These are phyloP conservation scores for Isoetes engelmannii DNA, from an alignment of 83 land plant genomes.

Conservation along the genomic window DNA sequence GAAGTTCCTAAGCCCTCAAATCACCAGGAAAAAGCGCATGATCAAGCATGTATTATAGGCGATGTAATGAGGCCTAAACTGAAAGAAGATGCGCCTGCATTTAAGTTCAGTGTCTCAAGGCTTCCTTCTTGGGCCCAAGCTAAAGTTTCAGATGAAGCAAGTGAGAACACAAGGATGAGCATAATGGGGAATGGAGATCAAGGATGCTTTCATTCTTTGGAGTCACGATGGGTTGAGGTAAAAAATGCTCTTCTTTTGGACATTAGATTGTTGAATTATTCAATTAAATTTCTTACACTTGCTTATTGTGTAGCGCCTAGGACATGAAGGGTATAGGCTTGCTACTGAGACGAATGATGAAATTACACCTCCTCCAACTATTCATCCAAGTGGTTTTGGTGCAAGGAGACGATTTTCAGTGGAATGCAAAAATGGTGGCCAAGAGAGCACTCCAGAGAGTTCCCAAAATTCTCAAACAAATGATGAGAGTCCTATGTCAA, in stretches of 20 bases:
- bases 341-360: slow-evolving; percentile 26
- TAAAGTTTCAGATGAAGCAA: slow-evolving; percentile 20
- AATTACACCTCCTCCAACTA: slow-evolving; percentile 30
- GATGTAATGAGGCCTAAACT: neutral
- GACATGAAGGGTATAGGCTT: slow-evolving; percentile 19
- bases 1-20: neutral
- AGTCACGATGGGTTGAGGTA: slow-evolving; percentile 40
- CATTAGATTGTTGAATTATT: neutral
- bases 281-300: neutral
- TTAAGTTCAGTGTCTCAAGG: slow-evolving; percentile 53
- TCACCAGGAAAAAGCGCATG: neutral
- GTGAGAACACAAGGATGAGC: neutral
- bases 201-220: slow-evolving; percentile 6
- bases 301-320: slow-evolving; percentile 21
- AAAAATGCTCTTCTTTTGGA: neutral
- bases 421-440: neutral
- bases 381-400: slow-evolving; percentile 18
- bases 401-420: slow-evolving; percentile 17
- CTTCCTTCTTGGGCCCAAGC: slow-evolving; percentile 60
- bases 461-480: slow-evolving; percentile 16
- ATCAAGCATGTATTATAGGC: slow-evolving; percentile 7
- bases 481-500: slow-evolving; percentile 16
- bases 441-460: slow-evolving; percentile 23
- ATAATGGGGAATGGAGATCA: neutral
- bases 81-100: slow-evolving; percentile 18